Base-by-base conservation (phyloP, 495 filamentous ascomycete species). In the Penicillium cinerascens region DNA sequence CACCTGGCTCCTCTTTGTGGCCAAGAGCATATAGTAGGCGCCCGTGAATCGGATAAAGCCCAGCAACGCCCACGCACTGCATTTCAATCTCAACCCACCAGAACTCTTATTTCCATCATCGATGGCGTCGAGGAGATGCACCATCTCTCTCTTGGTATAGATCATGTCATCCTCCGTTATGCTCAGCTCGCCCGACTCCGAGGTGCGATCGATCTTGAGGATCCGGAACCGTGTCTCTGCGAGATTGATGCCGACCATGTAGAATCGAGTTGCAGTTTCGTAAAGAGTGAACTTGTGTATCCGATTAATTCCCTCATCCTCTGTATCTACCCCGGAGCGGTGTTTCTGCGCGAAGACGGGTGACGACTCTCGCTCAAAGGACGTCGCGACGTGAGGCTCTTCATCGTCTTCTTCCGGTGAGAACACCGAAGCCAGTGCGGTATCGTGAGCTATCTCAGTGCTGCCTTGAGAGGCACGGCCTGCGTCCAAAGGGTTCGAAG, bases 271-370 rank as follows among this genome's bases (percentile, higher is more conserved):
- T 2, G 88, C 85, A 2, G 93, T 98, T 74, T 97, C 92, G 68
- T 97, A 97, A 29, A 98, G 74, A 2, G 88, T 92, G 69, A 95
- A 97, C 60, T 90, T 91, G 76, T 96, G 90, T 88, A 98, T 95
- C 56, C 89, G 87, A 67, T 85, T 84, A 27, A 89, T 79, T 7
- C 85, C 80, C 37, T 87, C 86, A 52, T 87, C 84, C 18, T 83
- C 79, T 23, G 79, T 80, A 52, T 86, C 83, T 51, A 84, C 67
- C 41, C 58, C 75, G 51, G 60, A 73, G 61, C 71, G 84, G 59
- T 74, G 66, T 42, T 71, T 75, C 38, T 70, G 72, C 11, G 68
- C 60, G 2, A 66, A 68, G 8, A 66, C 64, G 1, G 70, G 60
- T 2, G 66, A 65, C 0, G 72, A 69, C 36, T 72, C 71, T 16